phyloP scores from a whole-genome alignment of 495 filamentous ascomycete genomes.

The Venustampulla echinocandica region DNA sequence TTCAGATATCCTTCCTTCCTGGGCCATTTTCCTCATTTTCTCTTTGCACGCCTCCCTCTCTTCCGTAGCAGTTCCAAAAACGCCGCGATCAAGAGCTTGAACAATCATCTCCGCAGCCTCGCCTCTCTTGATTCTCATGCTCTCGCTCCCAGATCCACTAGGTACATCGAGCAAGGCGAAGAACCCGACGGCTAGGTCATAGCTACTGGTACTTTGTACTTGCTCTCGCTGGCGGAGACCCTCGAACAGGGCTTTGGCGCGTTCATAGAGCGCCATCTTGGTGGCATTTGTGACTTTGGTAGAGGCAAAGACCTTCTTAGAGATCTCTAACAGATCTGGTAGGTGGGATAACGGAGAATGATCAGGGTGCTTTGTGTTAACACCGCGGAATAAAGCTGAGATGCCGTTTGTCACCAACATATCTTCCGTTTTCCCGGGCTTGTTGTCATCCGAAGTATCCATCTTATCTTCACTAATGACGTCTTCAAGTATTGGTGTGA shows the following conservation, averaged over 20 bases:
- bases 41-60: constrained; percentile 13
- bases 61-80: constrained; percentile 15
- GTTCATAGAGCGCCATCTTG: constrained; percentile 17
- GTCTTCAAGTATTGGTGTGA: constrained; percentile 49
- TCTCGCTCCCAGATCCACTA: constrained; percentile 19
- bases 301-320: constrained; percentile 9
- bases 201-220: constrained; percentile 8
- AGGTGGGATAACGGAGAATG: constrained; percentile 15
- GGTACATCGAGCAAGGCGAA: constrained; percentile 19
- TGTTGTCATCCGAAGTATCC: constrained; percentile 50
- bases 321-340: constrained; percentile 10
- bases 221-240: constrained; percentile 16
- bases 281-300: constrained; percentile 16
- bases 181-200: constrained; percentile 16
- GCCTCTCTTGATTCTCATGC: constrained; percentile 17
- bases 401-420: constrained; percentile 19
- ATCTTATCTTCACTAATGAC: constrained; percentile 49
- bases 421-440: constrained; percentile 24
- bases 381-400: constrained; percentile 18
- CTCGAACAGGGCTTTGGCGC: constrained; percentile 17
- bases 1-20: constrained; percentile 18
- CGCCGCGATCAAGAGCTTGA: constrained; percentile 10
- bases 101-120: constrained; percentile 22
- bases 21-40: constrained; percentile 12
- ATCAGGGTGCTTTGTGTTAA: constrained; percentile 16